Percentiles rank a stretch among this genome's conserved stretches.
Conservation (phyloP, 1,139 yeast genomes). For the Kurtzmaniella quercitrusa region DNA sequence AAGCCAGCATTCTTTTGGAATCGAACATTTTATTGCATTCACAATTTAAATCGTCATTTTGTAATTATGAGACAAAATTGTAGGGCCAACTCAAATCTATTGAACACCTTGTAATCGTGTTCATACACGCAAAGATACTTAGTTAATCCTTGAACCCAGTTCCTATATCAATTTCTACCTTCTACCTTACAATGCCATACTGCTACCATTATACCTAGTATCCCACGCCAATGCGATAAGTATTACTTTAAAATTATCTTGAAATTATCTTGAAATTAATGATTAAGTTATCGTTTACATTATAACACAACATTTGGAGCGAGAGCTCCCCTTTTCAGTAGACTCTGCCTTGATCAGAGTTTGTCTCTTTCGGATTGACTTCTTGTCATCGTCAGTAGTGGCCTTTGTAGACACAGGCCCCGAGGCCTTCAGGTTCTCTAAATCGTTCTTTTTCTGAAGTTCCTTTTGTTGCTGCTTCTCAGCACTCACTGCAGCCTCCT, state of each 20-base stretch:
- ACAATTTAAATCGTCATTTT: too few species aligned
- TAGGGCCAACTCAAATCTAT: too few species aligned
- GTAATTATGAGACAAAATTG: too few species aligned
- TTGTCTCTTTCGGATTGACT: constrained; percentile 1
- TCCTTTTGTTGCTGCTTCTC: constrained; percentile 46
- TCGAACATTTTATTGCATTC: too few species aligned
- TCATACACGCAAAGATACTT: too few species aligned
- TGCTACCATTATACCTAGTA: too few species aligned
- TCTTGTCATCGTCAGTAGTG: constrained; percentile 3
- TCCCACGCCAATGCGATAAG: background rate
- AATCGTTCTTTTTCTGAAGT: constrained; percentile 26
- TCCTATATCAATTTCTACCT: too few species aligned
- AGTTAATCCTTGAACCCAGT: too few species aligned
- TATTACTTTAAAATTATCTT: background rate
- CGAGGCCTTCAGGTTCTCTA: constrained; percentile 2
- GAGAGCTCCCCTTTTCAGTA: background rate
- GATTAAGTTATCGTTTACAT: constrained; percentile 3
- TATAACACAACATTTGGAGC: constrained; percentile 7
- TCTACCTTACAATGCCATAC: too few species aligned
- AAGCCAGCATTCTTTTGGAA: too few species aligned
- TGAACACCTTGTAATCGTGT: too few species aligned
- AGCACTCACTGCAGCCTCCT: constrained; percentile 52
- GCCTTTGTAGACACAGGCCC: background rate
- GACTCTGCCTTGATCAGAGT: constrained; percentile 3
- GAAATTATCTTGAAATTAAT: background rate